A percentile compares a stretch with the other conserved stretches of the same genome.
phyloP scores from a whole-genome alignment of 1,284 basidiomycete species.

The Microbotryum saponariae region DNA sequence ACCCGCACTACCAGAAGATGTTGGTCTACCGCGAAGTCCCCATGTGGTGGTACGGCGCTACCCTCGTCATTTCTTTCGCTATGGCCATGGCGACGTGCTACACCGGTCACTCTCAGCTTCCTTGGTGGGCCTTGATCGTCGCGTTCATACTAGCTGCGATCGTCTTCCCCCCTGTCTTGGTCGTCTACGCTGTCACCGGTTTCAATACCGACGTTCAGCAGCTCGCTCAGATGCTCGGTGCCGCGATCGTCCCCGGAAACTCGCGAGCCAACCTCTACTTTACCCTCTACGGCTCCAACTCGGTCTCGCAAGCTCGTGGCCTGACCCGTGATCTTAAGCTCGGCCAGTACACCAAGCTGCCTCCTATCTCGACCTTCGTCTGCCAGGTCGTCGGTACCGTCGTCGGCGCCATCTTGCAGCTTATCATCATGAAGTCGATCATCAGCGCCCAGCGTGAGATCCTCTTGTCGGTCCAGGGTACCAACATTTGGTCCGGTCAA shows the following conservation, averaged over 20 bases:
- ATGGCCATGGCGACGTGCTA: constrained; percentile 46
- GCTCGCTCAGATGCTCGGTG: constrained; percentile 62
- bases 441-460: constrained; percentile 49
- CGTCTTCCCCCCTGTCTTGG: constrained; percentile 53
- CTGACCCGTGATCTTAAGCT: constrained; percentile 60
- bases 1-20: constrained; percentile 50
- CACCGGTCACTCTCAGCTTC: constrained; percentile 49
- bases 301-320: constrained; percentile 49
- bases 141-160: constrained; percentile 49
- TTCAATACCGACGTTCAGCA: constrained; percentile 36
- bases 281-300: constrained; percentile 27
- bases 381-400: constrained; percentile 61
- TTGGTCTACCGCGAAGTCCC: constrained; percentile 53
- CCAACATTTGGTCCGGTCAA: constrained; percentile 47
- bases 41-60: constrained; percentile 56
- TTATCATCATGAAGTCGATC: constrained; percentile 50
- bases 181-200: constrained; percentile 52
- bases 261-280: constrained; percentile 55
- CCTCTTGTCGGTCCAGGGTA: constrained; percentile 47
- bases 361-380: constrained; percentile 60
- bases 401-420: constrained; percentile 47
- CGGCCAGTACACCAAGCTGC: constrained; percentile 69
- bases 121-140: constrained; percentile 52
- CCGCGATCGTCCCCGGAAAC: constrained; percentile 54
- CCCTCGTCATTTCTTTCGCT: constrained; percentile 50